Evolutionary conservation across 2,329 filamentous ascomycete genomes (phyloP), one percentile per base, ranked within the genome.

Genomic region (Nigrospora osmanthi): DNA sequence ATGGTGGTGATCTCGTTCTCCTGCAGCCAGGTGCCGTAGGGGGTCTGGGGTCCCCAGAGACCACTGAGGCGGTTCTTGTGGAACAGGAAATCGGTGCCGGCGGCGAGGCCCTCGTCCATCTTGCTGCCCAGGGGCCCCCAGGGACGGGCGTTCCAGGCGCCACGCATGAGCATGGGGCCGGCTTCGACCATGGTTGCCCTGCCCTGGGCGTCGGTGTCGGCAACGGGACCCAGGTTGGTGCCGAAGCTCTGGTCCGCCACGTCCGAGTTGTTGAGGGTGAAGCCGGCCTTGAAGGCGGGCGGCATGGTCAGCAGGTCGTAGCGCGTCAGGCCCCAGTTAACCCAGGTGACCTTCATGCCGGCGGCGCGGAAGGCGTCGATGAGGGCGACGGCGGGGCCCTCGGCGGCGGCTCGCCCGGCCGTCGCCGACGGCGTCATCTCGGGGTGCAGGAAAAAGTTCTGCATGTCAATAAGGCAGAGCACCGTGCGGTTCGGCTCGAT

Each of bases 1-100:
- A 61, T 50, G 1, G 57, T 61, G 32, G 58, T 61, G 46, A 58
- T 59, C 36, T 55, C 53, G 28, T 58, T 59, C 43, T 58, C 58
- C 45, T 59, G 56, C 30, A 60, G 38, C 47, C 54, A 61, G 12
- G 58, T 49, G 6, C 58, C 58, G 15, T 55, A 50, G 0, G 58
- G 58, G 11, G 58, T 61, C 45, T 61, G 58, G 12, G 56, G 51
- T 17, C 57, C 58, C 58, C 58, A 60, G 9, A 61, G 48, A 14
- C 58, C 58, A 17, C 51, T 55, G 9, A 60, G 47, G 3, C 58
- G 53, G 45, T 60, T 60, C 47, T 59, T 61, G 49, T 58, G 50
- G 46, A 58, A 60, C 44, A 57, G 54, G 2, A 59, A 41, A 44
- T 60, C 58, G 9, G 54, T 59, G 12, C 56, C 56, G 23, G 32